Base-by-base conservation (phyloP, 192 early-diverging fungal species). In the Linnemannia hyalina region DNA sequence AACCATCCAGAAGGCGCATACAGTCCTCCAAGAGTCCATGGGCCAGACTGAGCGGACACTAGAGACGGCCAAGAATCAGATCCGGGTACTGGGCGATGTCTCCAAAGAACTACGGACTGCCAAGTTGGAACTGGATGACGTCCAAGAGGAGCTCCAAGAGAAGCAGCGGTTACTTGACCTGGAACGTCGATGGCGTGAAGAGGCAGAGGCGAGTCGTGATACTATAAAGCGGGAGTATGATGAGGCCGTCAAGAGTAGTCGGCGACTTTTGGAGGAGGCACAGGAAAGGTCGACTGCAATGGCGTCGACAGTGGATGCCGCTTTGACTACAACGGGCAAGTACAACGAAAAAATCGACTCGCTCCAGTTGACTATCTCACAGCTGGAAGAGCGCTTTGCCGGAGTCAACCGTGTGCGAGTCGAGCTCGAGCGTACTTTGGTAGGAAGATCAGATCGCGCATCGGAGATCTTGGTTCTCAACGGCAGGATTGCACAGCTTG, bases 181-280 rank as follows among this genome's bases (percentile, higher is more conserved):
- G 36, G 81, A 82, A 38, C 69, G 81, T 22, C 40, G 46, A 5
- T 82, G 81, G 81, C 52, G 81, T 4, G 81, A 82, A 38, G 81
- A 82, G 36, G 81, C 81, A 23, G 73, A 77, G 38, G 23, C 57
- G 47, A 77, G n/a, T 18, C 36, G 81, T 11, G 81, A 82, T 41
- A 35, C 35, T 2, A 8, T 77, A 16, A 77, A 82, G 23, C 70
- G 60, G 5, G 70, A 77, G 32, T 63, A 77, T 32, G 73, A 82
- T 9, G 22, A 7, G 0, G 9, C 38, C 2, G 71, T 57, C 20
- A 75, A 6, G 26, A 4, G 7, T 18, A 20, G 36, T 47, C 69
- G 54, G 4, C 32, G 11, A 7, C 72, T 74, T 49, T 55, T 70
- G 26, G 60, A 42, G 16, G 22, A 29, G 11, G 68, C 68, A 15